These are phyloP conservation scores for Massospora cicadina DNA, from an alignment of 371 early-diverging fungal species.

Conservation along the genomic window DNA sequence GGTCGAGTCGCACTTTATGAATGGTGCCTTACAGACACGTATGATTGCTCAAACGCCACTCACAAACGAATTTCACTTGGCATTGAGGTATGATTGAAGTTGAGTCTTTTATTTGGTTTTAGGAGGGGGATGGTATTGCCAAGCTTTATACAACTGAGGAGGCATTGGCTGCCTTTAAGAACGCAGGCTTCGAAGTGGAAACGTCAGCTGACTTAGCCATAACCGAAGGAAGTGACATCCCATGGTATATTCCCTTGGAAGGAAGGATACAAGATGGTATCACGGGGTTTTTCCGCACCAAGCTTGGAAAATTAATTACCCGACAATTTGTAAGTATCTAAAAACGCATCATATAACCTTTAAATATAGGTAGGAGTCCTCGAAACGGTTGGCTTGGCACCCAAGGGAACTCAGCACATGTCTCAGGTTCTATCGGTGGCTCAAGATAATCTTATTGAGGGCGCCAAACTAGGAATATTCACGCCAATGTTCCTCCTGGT, in stretches of 20 bases:
- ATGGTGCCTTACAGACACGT: constrained; percentile 77
- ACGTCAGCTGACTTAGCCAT: constrained; percentile 46
- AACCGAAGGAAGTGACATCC: constrained; percentile 33
- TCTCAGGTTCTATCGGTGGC: constrained; percentile 59
- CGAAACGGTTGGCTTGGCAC: constrained; percentile 63
- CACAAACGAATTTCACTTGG: constrained; percentile 59
- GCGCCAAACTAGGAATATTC: constrained; percentile 55
- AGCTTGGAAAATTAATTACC: constrained; percentile 16
- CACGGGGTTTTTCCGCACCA: constrained; percentile 29
- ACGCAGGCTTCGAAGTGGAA: constrained; percentile 69
- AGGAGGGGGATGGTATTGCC: constrained; percentile 68
- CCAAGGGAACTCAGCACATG: constrained; percentile 63
- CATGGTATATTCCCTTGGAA: constrained; percentile 72
- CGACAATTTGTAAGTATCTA: constrained; percentile 17
- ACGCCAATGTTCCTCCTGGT: constrained; percentile 90
- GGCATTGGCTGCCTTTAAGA: constrained; percentile 51
- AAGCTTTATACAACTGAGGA: constrained; percentile 53
- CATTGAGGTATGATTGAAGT: constrained; percentile 34
- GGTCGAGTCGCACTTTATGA: constrained; percentile 78
- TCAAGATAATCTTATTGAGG: constrained; percentile 57
- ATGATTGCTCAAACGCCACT: constrained; percentile 45
- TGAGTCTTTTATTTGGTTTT: constrained; percentile 1
- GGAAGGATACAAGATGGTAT: constrained; percentile 40
- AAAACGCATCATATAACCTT: no score
- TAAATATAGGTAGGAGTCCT: constrained; percentile 24